A percentile compares a stretch with the other conserved stretches of the same genome.
Evolutionary conservation across 192 early-diverging fungal species (phyloP).

Genomic region (Gaertneriomyces semiglobifer): DNA sequence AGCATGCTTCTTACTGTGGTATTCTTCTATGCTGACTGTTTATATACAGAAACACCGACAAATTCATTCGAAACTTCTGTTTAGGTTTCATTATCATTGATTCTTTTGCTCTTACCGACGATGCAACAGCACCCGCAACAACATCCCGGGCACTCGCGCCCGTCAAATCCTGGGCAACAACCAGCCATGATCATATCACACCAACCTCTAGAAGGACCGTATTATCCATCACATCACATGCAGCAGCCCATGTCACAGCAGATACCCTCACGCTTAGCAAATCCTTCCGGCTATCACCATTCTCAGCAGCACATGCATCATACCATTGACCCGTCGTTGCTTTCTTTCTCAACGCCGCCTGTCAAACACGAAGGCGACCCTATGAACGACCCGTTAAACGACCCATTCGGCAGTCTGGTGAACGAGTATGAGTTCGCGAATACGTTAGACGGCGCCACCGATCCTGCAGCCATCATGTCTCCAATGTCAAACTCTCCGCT

Average conservation of each 20-base stretch:
- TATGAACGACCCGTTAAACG: background rate
- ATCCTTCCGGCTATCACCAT: conserved; percentile 5
- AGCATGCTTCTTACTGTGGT: too few species aligned
- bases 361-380: conserved; percentile 1
- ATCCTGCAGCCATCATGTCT: conserved; percentile 33
- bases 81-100: too few species aligned
- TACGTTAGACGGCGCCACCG: background rate
- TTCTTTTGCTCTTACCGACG: too few species aligned
- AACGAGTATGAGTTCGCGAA: conserved; percentile 9
- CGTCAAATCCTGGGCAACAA: background rate
- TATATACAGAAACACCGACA: too few species aligned
- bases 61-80: too few species aligned
- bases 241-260: conserved; percentile 22
- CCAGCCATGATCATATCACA: conserved; percentile 30
- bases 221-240: conserved; percentile 38
- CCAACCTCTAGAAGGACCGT: conserved; percentile 14
- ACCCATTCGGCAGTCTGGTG: background rate
- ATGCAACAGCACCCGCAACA: too few species aligned
- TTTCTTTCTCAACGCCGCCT: background rate
- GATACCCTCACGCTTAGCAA: conserved; percentile 23
- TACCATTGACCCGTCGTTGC: conserved; percentile 35
- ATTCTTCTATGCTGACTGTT: too few species aligned
- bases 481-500: conserved; percentile 30
- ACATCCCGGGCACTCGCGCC: too few species aligned
- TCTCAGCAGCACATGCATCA: conserved; percentile 28